A percentile compares a stretch with the other conserved stretches of the same genome.
phyloP scores from a whole-genome alignment of 2,329 filamentous ascomycete species.

The Botryotinia calthae region DNA sequence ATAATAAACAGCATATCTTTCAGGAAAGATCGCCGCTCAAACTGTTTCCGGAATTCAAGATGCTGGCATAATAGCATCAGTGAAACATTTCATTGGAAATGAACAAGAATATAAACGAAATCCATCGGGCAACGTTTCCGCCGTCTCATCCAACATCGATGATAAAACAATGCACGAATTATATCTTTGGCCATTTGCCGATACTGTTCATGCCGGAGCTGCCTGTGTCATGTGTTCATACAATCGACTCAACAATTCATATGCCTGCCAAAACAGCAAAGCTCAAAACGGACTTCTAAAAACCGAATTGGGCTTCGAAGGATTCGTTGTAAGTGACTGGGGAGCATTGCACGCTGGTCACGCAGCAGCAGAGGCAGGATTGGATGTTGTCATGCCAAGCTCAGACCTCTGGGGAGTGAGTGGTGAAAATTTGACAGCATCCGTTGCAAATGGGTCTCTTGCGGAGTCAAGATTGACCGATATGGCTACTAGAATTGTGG shows the following conservation, averaged over 20 bases:
- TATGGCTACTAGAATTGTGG: constrained; percentile 62
- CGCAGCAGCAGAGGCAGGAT: constrained; percentile 70
- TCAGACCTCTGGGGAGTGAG: constrained; percentile 25
- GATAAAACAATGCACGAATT: constrained; percentile 72
- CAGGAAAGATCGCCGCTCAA: constrained; percentile 47
- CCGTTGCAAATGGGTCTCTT: constrained; percentile 58
- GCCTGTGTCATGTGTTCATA: constrained; percentile 82
- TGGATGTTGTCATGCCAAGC: constrained; percentile 58
- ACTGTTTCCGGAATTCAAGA: constrained; percentile 32
- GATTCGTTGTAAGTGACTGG: constrained; percentile 81
- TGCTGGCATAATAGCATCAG: constrained; percentile 30
- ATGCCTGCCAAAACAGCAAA: constrained; percentile 73
- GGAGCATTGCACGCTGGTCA: constrained; percentile 78
- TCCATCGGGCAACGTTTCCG: constrained; percentile 48
- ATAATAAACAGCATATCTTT: constrained; percentile 52
- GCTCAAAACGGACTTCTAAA: constrained; percentile 78
- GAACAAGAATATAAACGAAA: constrained; percentile 59
- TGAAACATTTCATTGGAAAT: constrained; percentile 61
- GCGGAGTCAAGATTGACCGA: constrained; percentile 47
- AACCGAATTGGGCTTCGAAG: constrained; percentile 81
- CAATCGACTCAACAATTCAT: constrained; percentile 53
- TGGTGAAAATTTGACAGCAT: constrained; percentile 44
- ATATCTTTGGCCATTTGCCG: constrained; percentile 82
- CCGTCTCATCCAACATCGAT: constrained; percentile 67
- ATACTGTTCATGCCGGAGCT: constrained; percentile 74